These are phyloP conservation scores for Pythium graminicola DNA, from an alignment of 352 stramenopile species.

Conservation along the genomic window DNA sequence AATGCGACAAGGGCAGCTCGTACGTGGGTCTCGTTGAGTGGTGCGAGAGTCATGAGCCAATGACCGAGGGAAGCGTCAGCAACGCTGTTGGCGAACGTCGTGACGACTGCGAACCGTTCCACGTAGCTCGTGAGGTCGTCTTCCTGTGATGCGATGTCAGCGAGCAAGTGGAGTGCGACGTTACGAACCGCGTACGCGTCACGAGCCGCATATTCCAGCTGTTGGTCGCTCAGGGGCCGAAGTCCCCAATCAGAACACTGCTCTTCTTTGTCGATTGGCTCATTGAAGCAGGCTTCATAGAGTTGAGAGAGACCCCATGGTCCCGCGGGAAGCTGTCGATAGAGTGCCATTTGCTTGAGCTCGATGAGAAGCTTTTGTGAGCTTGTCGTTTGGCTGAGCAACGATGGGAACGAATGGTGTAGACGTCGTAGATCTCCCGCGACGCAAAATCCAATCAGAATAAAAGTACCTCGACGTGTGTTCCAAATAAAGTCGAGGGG, in stretches of 20 bases:
- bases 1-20: conserved; percentile 25
- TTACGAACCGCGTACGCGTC: conserved; percentile 45
- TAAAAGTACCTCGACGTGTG: conserved; percentile 22
- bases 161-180: conserved; percentile 38
- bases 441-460: conserved; percentile 53
- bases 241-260: conserved; percentile 57
- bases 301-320: conserved; percentile 53
- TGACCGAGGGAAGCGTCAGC: conserved; percentile 12
- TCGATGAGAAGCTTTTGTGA: conserved; percentile 30
- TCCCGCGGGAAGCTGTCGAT: conserved; percentile 36
- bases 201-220: conserved; percentile 51
- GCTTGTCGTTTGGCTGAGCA: conserved; percentile 10
- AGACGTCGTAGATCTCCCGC: conserved; percentile 44
- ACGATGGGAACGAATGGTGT: conserved; percentile 38
- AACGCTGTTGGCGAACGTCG: not conserved
- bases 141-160: conserved; percentile 24
- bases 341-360: conserved; percentile 45
- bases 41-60: conserved; percentile 18
- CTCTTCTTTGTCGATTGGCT: conserved; percentile 50
- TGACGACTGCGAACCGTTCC: conserved; percentile 23
- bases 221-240: conserved; percentile 31
- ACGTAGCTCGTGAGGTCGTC: conserved; percentile 12
- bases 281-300: conserved; percentile 30
- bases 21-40: conserved; percentile 29
- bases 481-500: conserved; percentile 41